Percentiles rank a stretch among this genome's conserved stretches.
Conservation (phyloP, 192 early-diverging fungal genomes). For the Backusella westeae region DNA sequence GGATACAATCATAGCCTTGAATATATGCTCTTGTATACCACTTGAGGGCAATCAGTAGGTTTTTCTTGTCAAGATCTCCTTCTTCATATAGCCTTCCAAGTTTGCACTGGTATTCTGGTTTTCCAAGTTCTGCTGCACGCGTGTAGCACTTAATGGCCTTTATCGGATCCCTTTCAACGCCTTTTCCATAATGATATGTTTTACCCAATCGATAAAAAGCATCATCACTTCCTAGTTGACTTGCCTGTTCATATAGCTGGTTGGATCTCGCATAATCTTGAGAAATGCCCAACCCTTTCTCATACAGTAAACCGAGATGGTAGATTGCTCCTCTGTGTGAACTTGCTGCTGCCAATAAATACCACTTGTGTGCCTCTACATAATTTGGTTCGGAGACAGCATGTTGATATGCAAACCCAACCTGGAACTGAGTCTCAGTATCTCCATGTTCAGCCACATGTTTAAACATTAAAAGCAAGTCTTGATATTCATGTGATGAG, state of each 20-base stretch:
- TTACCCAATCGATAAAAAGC: background rate
- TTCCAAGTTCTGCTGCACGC: background rate
- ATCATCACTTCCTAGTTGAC: background rate
- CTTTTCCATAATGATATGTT: background rate
- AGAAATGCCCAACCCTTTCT: background rate
- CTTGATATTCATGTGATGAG: background rate
- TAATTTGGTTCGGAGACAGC: background rate
- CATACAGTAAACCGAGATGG: background rate
- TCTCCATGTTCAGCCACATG: background rate
- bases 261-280: background rate
- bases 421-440: background rate
- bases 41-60: background rate
- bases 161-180: background rate
- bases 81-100: background rate
- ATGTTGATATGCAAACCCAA: background rate
- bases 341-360: background rate
- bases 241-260: background rate
- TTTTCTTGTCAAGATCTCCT: background rate
- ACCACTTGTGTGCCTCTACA: background rate
- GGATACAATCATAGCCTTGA: background rate
- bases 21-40: background rate
- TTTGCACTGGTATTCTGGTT: background rate
- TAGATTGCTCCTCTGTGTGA: background rate
- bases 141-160: background rate
- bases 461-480: background rate